These are phyloP conservation scores for Bipolaris oryzae DNA, from an alignment of 2,329 filamentous ascomycete species.

Conservation along the genomic window DNA sequence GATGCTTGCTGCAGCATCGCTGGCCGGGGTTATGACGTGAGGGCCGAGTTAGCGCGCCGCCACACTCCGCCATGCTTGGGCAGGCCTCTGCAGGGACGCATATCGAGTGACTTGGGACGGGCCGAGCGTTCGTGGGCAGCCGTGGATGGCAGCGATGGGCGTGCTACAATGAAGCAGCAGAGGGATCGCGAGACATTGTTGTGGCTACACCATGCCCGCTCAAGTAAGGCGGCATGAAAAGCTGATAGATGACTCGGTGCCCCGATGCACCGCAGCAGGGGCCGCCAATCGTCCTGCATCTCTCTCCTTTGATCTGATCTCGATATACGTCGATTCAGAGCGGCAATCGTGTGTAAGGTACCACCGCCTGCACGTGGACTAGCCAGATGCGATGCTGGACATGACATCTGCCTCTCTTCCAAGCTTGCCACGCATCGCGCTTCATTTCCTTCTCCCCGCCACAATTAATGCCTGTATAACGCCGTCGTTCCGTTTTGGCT, in stretches of 20 bases:
- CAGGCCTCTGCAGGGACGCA: conserved; percentile 28
- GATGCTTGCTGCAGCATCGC: conserved; percentile 30
- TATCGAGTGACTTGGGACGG: conserved; percentile 28
- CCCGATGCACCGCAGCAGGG: conserved; percentile 14
- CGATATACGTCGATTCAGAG: conserved; percentile 17
- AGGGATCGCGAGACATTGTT: conserved; percentile 32
- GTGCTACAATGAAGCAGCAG: conserved; percentile 33
- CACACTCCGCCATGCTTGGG: conserved; percentile 22
- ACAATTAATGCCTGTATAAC: conserved; percentile 5
- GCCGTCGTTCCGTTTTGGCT: neutral
- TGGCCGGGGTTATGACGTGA: conserved; percentile 27
- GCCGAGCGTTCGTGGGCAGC: conserved; percentile 22
- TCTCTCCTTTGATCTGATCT: conserved; percentile 18
- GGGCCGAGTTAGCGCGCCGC: conserved; percentile 16
- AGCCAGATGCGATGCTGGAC: neutral
- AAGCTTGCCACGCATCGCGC: neutral
- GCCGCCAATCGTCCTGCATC: conserved; percentile 18
- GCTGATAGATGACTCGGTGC: conserved; percentile 25
- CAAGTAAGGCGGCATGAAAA: conserved; percentile 9
- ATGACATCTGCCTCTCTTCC: conserved; percentile 11
- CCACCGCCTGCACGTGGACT: conserved; percentile 12
- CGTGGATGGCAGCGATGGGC: conserved; percentile 30
- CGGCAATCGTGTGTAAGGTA: conserved; percentile 26
- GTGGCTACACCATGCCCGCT: conserved; percentile 23
- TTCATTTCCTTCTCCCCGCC: neutral